A percentile compares a stretch with the other conserved stretches of the same genome.
These are phyloP conservation scores for Dendrocalamus latiflorus DNA, from an alignment of 202 grass and related monocot genomes.

Conservation along the genomic window DNA sequence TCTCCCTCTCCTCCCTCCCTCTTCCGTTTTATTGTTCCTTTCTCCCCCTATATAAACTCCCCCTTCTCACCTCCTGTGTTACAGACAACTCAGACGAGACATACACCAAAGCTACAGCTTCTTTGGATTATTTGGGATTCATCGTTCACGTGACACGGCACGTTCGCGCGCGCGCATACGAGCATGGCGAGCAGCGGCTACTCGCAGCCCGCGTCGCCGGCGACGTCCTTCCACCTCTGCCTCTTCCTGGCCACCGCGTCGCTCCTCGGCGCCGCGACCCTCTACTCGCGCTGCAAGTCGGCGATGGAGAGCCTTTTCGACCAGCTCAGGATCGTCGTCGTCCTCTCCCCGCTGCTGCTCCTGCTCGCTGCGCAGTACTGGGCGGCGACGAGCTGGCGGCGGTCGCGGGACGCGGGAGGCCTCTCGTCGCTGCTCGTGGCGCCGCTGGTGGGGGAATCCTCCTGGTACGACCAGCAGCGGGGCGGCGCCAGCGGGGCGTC, in stretches of 20 bases:
- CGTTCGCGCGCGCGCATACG: background rate
- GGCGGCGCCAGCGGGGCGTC: constrained; percentile 15
- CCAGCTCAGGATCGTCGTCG: constrained; percentile 48
- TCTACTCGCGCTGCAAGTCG: constrained; percentile 62
- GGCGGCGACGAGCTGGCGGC: constrained; percentile 34
- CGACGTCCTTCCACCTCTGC: constrained; percentile 47
- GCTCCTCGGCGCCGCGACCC: constrained; percentile 44
- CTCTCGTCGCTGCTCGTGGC: constrained; percentile 42
- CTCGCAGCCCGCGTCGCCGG: background rate
- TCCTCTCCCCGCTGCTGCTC: constrained; percentile 60
- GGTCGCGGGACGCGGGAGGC: background rate
- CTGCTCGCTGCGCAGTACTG: constrained; percentile 64
- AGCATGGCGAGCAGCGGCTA: constrained; percentile 36
- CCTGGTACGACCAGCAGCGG: constrained; percentile 2
- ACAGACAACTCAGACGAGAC: background rate
- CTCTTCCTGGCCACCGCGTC: constrained; percentile 57
- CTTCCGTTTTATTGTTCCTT: background rate
- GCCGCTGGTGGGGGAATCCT: constrained; percentile 14
- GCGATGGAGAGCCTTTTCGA: constrained; percentile 43
- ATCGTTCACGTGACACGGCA: background rate
- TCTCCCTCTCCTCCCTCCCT: background rate
- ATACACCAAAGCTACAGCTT: background rate
- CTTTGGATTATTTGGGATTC: background rate
- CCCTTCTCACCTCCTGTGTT: background rate
- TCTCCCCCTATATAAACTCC: constrained; percentile 6